Percentiles rank a stretch among this genome's conserved stretches.
Conservation (phyloP, 208 protist genomes). For the Leptomonas seymouri region DNA sequence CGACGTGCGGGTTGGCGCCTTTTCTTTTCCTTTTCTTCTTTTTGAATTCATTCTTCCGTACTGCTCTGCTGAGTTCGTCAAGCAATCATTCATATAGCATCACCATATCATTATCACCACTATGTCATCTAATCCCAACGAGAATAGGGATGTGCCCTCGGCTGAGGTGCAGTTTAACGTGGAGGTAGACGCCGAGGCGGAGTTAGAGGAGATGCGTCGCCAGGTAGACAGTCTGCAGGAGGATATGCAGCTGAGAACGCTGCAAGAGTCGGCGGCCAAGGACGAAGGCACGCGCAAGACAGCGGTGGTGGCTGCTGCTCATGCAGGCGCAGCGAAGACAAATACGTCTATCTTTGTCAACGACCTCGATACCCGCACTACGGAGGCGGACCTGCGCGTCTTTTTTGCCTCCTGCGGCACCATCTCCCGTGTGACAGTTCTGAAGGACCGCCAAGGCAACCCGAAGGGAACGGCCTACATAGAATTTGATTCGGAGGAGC, state of each 20-base stretch:
- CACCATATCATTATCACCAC: not conserved
- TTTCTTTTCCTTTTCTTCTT: conserved; percentile 23
- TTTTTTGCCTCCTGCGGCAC: conserved; percentile 92
- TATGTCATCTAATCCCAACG: conserved; percentile 34
- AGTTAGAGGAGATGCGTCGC: conserved; percentile 80
- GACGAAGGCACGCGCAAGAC: conserved; percentile 88
- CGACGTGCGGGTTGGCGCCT: not conserved
- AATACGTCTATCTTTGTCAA: conserved; percentile 94
- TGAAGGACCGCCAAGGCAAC: conserved; percentile 90
- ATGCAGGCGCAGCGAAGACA: conserved; percentile 30
- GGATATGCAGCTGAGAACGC: conserved; percentile 79
- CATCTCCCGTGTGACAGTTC: conserved; percentile 91
- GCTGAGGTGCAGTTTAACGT: conserved; percentile 49
- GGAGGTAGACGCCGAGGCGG: conserved; percentile 59
- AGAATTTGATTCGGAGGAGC: conserved; percentile 89
- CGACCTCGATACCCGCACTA: conserved; percentile 88
- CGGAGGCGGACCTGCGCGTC: conserved; percentile 90
- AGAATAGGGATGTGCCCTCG: conserved; percentile 27
- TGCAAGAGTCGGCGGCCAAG: conserved; percentile 78
- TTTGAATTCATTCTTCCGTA: not conserved
- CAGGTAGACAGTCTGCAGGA: conserved; percentile 87
- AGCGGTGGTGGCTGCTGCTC: conserved; percentile 17
- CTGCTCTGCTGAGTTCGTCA: too few species aligned
- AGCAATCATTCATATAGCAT: too few species aligned
- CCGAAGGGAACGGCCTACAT: conserved; percentile 94